A percentile compares a stretch with the other conserved stretches of the same genome.
Conservation (phyloP, 352 stramenopile genomes). For the Globisporangium cylindrosporum region DNA sequence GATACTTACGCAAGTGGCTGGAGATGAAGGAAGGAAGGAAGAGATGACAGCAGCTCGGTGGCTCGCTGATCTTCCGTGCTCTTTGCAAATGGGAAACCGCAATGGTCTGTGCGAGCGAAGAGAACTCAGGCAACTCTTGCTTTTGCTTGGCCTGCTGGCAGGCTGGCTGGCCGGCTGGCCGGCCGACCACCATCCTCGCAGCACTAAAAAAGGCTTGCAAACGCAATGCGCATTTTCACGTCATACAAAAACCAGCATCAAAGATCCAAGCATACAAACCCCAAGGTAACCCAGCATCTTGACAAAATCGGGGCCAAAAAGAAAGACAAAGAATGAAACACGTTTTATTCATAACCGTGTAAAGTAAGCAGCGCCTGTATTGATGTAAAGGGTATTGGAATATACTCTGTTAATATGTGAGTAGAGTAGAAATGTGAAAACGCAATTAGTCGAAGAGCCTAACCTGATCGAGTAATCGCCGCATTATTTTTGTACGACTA, state of each 20-base stretch:
- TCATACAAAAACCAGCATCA: conserved; percentile 11
- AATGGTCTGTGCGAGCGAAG: conserved; percentile 6
- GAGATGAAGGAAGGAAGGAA: background rate
- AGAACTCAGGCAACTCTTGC: conserved; percentile 14
- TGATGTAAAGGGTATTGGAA: background rate
- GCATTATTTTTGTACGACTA: background rate
- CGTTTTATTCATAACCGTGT: background rate
- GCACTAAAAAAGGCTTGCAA: conserved; percentile 8
- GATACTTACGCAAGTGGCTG: conserved; percentile 24
- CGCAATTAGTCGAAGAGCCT: background rate
- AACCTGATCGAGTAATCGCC: background rate
- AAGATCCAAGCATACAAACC: conserved; percentile 14
- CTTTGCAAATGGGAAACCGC: conserved; percentile 19
- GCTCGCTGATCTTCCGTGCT: conserved; percentile 3
- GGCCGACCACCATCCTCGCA: conserved; percentile 15
- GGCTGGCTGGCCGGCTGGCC: background rate
- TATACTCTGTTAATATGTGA: background rate
- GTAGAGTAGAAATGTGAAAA: background rate
- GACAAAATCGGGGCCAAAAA: conserved; percentile 6
- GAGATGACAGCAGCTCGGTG: conserved; percentile 1
- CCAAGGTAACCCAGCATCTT: background rate
- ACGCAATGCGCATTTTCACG: conserved; percentile 4
- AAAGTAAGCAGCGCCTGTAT: background rate
- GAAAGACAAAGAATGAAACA: conserved; percentile 13
- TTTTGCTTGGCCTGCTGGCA: background rate